phyloP scores from a whole-genome alignment of 2,329 filamentous ascomycete species.

The Aspergillus alliaceus region DNA sequence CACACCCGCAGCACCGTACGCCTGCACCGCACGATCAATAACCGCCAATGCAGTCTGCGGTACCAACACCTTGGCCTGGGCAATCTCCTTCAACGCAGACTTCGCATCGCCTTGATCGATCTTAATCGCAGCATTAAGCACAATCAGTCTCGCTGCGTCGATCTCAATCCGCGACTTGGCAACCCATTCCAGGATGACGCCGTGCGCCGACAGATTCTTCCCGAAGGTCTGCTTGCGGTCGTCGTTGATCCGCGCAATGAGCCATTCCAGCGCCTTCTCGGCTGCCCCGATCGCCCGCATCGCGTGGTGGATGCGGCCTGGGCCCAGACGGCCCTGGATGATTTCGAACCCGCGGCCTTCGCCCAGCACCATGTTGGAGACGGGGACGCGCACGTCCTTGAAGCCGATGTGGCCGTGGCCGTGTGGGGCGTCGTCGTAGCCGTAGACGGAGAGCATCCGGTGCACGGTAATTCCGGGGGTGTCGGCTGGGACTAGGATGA shows the following conservation, averaged over 20 bases:
- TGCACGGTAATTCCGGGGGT: slow-evolving; percentile 87
- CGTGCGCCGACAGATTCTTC: slow-evolving; percentile 81
- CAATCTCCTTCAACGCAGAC: slow-evolving; percentile 87
- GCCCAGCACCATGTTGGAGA: slow-evolving; percentile 80
- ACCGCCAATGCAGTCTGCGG: slow-evolving; percentile 79
- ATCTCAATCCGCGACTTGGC: slow-evolving; percentile 91
- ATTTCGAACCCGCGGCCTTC: slow-evolving; percentile 96
- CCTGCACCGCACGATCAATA: slow-evolving; percentile 92
- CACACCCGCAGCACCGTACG: slow-evolving; percentile 86
- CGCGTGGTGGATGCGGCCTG: slow-evolving; percentile 94
- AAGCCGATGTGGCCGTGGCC: slow-evolving; percentile 93
- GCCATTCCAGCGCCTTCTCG: slow-evolving; percentile 89
- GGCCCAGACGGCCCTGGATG: slow-evolving; percentile 93
- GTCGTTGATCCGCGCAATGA: slow-evolving; percentile 93
- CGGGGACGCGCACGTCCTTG: slow-evolving; percentile 84
- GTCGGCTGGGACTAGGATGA: slow-evolving; percentile 80
- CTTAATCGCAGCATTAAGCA: slow-evolving; percentile 91
- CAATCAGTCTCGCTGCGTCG: slow-evolving; percentile 82
- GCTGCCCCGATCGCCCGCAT: slow-evolving; percentile 93
- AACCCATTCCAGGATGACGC: slow-evolving; percentile 92
- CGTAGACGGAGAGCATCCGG: slow-evolving; percentile 91
- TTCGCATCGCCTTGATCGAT: slow-evolving; percentile 91
- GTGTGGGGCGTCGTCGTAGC: slow-evolving; percentile 97
- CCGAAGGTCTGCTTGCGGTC: slow-evolving; percentile 87
- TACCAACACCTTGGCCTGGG: slow-evolving; percentile 89